Conservation (phyloP, 2,329 filamentous ascomycete genomes). For the Fusarium heterosporum region DNA sequence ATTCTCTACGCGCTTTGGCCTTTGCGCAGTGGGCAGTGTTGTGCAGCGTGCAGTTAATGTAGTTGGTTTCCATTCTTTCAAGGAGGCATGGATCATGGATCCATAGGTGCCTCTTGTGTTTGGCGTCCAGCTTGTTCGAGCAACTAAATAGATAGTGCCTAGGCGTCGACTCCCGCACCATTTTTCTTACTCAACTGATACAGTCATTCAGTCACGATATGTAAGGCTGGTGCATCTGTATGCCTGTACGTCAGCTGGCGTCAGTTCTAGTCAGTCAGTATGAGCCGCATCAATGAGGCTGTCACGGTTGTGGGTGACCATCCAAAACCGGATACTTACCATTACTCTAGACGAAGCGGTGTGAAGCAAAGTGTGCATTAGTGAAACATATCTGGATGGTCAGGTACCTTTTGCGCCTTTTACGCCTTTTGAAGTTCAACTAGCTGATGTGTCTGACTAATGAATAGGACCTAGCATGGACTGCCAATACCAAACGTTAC, state of each 20-base stretch:
- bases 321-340: not conserved
- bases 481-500: conserved; percentile 15
- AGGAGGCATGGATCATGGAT: conserved; percentile 2
- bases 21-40: conserved; percentile 24
- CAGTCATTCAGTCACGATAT: not conserved
- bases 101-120: not conserved
- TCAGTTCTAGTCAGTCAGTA: not conserved
- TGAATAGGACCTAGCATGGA: not conserved
- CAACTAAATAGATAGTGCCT: not conserved
- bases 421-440: not conserved
- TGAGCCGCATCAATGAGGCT: conserved; percentile 28
- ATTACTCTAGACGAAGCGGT: conserved; percentile 18
- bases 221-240: not conserved
- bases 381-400: conserved; percentile 9
- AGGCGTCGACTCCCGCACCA: not conserved
- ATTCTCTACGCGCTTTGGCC: conserved; percentile 20
- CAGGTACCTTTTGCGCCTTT: conserved; percentile 1
- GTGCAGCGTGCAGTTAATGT: conserved; percentile 30
- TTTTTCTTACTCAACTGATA: not conserved
- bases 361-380: conserved; percentile 5
- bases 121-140: not conserved
- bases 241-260: conserved; percentile 23
- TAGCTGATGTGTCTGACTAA: not conserved
- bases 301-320: conserved; percentile 4
- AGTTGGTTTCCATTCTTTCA: conserved; percentile 3